Evolutionary conservation across 2,329 filamentous ascomycete genomes (phyloP).

Genomic region (Hypoxylon sp.): DNA sequence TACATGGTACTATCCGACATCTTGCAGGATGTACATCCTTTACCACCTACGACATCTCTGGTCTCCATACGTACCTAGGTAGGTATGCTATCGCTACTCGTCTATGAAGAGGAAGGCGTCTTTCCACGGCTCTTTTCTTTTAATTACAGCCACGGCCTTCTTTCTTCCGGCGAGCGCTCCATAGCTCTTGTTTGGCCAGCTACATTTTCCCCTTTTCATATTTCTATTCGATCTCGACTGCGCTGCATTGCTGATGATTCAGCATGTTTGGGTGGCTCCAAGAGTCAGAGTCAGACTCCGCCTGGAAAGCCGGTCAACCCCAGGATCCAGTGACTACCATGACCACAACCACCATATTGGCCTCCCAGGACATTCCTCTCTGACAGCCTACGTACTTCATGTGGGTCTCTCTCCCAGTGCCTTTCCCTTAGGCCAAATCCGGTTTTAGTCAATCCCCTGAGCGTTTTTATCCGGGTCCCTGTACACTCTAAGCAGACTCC

Average conservation of each 20-base stretch:
- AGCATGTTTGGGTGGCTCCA: constrained; percentile 8
- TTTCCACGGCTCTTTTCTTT: too few species aligned
- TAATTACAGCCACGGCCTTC: too few species aligned
- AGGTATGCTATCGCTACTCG: neutral
- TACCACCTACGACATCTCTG: too few species aligned
- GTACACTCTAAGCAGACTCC: constrained; percentile 34
- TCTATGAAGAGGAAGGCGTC: too few species aligned
- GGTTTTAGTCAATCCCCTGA: constrained; percentile 36
- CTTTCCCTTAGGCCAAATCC: constrained; percentile 33
- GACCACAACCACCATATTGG: constrained; percentile 26
- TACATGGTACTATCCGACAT: constrained; percentile 6
- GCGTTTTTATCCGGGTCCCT: constrained; percentile 34
- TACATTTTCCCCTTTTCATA: too few species aligned
- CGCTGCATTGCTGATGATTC: constrained; percentile 8
- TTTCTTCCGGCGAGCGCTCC: constrained; percentile 4
- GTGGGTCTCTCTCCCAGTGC: constrained; percentile 35
- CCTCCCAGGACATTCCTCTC: constrained; percentile 23
- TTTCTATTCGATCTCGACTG: constrained; percentile 2
- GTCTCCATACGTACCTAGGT: too few species aligned
- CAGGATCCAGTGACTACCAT: constrained; percentile 23
- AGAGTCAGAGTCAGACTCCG: constrained; percentile 21
- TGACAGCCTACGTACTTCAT: constrained; percentile 31
- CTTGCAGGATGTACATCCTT: neutral
- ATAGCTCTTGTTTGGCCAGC: constrained; percentile 3
- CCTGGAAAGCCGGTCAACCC: constrained; percentile 17